Evolutionary conservation across 2,329 filamentous ascomycete species (phyloP), one percentile per base, ranked within the genome.

Genomic region (Alternaria gaisen): DNA sequence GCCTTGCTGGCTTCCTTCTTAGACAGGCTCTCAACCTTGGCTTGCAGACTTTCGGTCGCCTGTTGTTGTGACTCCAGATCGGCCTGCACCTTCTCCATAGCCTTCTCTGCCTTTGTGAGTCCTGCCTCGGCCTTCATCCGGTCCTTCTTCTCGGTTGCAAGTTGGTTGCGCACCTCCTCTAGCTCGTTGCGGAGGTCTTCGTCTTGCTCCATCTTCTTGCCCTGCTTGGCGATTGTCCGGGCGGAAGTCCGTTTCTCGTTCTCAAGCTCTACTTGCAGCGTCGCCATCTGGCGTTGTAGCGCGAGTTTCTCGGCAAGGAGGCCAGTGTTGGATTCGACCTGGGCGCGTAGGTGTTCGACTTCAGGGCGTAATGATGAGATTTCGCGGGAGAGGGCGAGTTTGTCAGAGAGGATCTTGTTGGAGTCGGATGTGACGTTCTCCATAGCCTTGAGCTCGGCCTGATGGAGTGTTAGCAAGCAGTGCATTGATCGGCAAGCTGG

Each of bases 231-330:
- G 5, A 81, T 69, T 4, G 85, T 85, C 53, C 89, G 86, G 67
- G 89, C 86, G 9, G 86, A 83, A 3, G 88, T 85, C n/a, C 88
- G 86, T 76, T 88, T 94, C 75, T 95, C 92, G 67, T 91, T 92
- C 66, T 94, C 92, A 2, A 97, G 84, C 69, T 97, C 91, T 43
- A 92, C 88, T 76, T 97, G 91, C 3, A 94, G 79, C 2, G 90
- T 88, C 72, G 86, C 90, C 28, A 97, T 78, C 78, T 95, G 91
- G 47, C 91, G 89, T 73, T 95, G 90, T 14, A 97, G 80, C 2
- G 90, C 85, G 46, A 94, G 83, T 77, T 96, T 97, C 74, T 97
- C 93, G 1, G 90, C 84, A 16, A 96, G 82, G 11, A 92, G 81
- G 2, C 86, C 84, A 71, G 93, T 89, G 55, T 94, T 88, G 14